These are phyloP conservation scores for Penicillium chermesinum DNA, from an alignment of 495 filamentous ascomycete species.

Conservation along the genomic window DNA sequence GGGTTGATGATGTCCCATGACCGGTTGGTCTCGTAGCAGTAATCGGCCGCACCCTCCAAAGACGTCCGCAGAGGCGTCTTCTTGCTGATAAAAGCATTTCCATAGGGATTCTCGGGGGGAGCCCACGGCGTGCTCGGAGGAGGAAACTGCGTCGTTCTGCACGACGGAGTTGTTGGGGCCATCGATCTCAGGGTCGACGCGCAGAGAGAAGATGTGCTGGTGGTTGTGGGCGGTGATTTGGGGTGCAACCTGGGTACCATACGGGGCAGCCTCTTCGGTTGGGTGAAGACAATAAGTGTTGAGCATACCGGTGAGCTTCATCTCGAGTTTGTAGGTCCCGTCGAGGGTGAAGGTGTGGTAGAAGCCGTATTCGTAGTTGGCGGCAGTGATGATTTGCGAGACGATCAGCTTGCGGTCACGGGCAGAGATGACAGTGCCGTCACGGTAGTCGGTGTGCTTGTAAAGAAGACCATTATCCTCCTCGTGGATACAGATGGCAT, in stretches of 20 bases:
- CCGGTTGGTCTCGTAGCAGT: slow-evolving; percentile 43
- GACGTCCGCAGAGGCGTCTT: slow-evolving; percentile 42
- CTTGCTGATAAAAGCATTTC: slow-evolving; percentile 45
- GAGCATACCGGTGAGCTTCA: slow-evolving; percentile 92
- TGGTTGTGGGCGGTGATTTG: slow-evolving; percentile 48
- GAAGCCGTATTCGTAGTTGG: slow-evolving; percentile 96
- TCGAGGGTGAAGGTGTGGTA: slow-evolving; percentile 96
- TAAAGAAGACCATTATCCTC: slow-evolving; percentile 91
- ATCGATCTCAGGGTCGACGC: slow-evolving; percentile 52
- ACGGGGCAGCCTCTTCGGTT: slow-evolving; percentile 41
- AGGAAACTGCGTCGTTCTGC: slow-evolving; percentile 42
- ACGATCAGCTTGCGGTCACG: slow-evolving; percentile 83
- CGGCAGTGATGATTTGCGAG: slow-evolving; percentile 91
- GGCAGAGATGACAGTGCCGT: slow-evolving; percentile 80
- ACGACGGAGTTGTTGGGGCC: slow-evolving; percentile 46
- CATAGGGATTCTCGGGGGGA: slow-evolving; percentile 41
- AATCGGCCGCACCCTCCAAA: slow-evolving; percentile 36
- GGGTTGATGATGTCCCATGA: slow-evolving; percentile 48
- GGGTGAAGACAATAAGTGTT: slow-evolving; percentile 54
- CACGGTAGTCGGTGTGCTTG: slow-evolving; percentile 95
- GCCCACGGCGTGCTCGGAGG: slow-evolving; percentile 29
- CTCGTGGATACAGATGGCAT: slow-evolving; percentile 96
- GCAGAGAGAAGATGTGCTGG: slow-evolving; percentile 51
- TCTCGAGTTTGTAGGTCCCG: slow-evolving; percentile 87
- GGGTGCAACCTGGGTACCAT: slow-evolving; percentile 43